Conservation (phyloP, 495 filamentous ascomycete genomes). For the Xylaria cubensis region DNA sequence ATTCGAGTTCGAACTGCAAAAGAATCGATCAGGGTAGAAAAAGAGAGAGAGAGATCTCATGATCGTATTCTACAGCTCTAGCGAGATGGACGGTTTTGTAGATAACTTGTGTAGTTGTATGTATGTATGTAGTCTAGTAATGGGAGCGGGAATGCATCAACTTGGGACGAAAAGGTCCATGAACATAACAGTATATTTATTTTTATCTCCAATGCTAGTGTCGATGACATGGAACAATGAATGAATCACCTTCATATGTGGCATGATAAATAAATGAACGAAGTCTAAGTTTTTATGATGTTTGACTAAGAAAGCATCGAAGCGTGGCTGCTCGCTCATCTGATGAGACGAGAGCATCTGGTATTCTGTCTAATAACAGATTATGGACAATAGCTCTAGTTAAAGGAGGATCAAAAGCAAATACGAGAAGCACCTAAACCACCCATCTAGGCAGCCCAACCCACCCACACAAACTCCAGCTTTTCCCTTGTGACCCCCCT, state of each 20-base stretch:
- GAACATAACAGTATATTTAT: not conserved
- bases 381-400: constrained; percentile 2
- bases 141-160: not conserved
- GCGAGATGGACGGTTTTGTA: constrained; percentile 3
- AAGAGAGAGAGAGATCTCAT: not conserved
- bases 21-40: constrained; percentile 13
- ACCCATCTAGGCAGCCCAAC: not conserved
- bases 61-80: not conserved
- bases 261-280: not conserved
- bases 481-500: not conserved
- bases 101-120: constrained; percentile 16
- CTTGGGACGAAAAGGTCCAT: not conserved
- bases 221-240: not conserved
- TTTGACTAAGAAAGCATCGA: constrained; percentile 1
- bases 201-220: not conserved
- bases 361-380: constrained; percentile 9
- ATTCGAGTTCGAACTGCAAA: not conserved
- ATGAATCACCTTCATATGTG: not conserved
- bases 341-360: not conserved
- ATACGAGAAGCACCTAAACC: not conserved
- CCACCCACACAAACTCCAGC: not conserved
- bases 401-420: not conserved
- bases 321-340: not conserved
- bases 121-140: constrained; percentile 13
- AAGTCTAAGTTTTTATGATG: not conserved